Evolutionary conservation across 2,329 filamentous ascomycete species (phyloP), one percentile per base, ranked within the genome.

Genomic region (Colletotrichum sp.): DNA sequence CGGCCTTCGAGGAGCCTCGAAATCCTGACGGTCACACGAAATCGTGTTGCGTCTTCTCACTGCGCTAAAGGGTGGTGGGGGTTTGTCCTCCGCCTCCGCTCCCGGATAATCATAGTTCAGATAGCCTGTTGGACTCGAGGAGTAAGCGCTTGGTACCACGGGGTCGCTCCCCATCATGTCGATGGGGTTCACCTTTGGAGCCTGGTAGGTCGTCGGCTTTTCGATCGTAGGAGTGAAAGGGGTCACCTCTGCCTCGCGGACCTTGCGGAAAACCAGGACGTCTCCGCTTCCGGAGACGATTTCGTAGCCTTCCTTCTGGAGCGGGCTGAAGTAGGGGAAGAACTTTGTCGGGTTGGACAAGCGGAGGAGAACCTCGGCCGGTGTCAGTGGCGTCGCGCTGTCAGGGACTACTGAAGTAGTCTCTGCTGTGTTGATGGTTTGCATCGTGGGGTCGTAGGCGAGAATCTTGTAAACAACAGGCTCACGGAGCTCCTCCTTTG

Each of bases 231-330:
- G 26, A 24, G 59, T 48, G 36, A 65, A 68, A 28, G 60, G 14
- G 13, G 39, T 32, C 26, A 77, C 77, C 12, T 78, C 72, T 30
- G 83, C 79, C 4, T 84, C 79, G 8, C 87, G 86, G 6, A 91
- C 88, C 82, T 93, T 93, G 77, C 91, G 92, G 80, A 95, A 93
- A 6, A 95, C 89, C 30, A 95, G 86, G 6, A 94, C 86, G 77
- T 95, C 89, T 7, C 89, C 89, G 64, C 87, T 87, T 2, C 92
- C 93, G 3, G 92, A 91, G 2, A 93, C 89, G 52, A 94, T 92
- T 79, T 94, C 92, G 77, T 92, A 95, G 0, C 93, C 93, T 71
- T 93, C 87, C 0, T 86, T 85, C 75, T 92, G 88, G 3, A 94
- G 86, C 2, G 87, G 83, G 5, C 86, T 85, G 73, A 95, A 92